Evolutionary conservation across 2,329 filamentous ascomycete genomes (phyloP), one percentile per base, ranked within the genome.

Genomic region (Ascochyta viciae-villosae): DNA sequence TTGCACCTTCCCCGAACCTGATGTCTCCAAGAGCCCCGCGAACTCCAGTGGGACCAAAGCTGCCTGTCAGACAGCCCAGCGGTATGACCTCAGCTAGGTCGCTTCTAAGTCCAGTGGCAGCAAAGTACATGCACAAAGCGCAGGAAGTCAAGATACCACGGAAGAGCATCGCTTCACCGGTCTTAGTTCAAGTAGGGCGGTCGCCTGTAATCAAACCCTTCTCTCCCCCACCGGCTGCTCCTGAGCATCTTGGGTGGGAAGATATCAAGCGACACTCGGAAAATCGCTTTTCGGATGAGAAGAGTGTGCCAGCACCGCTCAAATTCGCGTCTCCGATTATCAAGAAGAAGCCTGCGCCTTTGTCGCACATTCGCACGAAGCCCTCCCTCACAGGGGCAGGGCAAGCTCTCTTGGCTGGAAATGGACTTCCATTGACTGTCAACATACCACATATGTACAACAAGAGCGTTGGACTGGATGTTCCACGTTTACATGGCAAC

Each of bases 211-310:
- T 56, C 42, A 43, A 39, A 26, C 53, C 53, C 3, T 44, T 55
- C 57, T 41, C 59, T 58, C 31, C 54, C 5, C 52, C 49, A 12
- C 49, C 50, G 22, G 31, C 48, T 43, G 51, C 54, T 23, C 63
- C 50, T 7, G 50, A 62, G 9, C 54, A 67, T 42, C 62, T 63
- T 42, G 67, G 70, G 19, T 73, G 71, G 70, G 71, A 71, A 9
- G 68, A 70, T 1, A 71, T 73, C 49, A 72, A 66, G 23, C 60
- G 61, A 35, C 49, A 46, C 19, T 63, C 60, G 3, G 44, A 49
- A 23, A 53, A 57, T 29, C 49, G 23, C 23, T 49, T 49, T 35
- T 57, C 44, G 4, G 49, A 49, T 24, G 39, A 57, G 19, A 27
- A 34, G 13, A 53, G 48, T 19, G 44, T 57, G n/a, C 47, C 60